Evolutionary conservation across 2,329 filamentous ascomycete genomes (phyloP), one percentile per base, ranked within the genome.

Genomic region (Xylaria sp.): DNA sequence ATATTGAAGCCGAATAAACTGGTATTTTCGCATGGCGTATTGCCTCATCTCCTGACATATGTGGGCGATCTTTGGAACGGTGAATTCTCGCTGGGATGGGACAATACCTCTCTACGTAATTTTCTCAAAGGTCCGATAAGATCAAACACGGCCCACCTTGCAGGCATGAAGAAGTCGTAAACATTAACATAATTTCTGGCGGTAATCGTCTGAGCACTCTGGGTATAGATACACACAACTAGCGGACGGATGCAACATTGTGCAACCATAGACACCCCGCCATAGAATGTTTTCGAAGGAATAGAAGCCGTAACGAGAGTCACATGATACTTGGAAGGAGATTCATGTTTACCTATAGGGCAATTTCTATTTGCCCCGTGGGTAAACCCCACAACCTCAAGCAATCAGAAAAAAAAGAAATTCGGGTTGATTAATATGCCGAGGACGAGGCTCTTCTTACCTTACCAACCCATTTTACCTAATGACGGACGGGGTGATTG

Each of bases 401-500:
- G 13, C 23, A 28, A 49, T 49, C 26, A 15, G 6, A 28, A 49
- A 6, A 6, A 9, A n/a, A n/a, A 17, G n/a, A 3, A 28, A 54
- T 28, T 49, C 26, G 26, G 23, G 46, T 49, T n/a, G 49, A 38
- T 20, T 10, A 13, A 54, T 33, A 59, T 46, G 56, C 56, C 59
- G 33, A 61, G 44, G 48, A 54, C 26, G 17, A 54, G 20, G 36
- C 33, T 54, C 31, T 23, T 36, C 17, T 54, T n/a, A 6, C 51
- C 1, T 23, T 38, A 36, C 51, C 6, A 33, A n/a, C 2, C 15
- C 40, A 11, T 23, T 46, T 46, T 59, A 46, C n/a, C 42, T 33
- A 46, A 48, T n/a, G 38, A 23, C 33, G n/a, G 38, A 23, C 28
- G n/a, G 28, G 6, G 28, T 61, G 58, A 61, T 31, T 61, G 56